These are phyloP conservation scores for Staphylotrichum tortipilum DNA, from an alignment of 495 filamentous ascomycete species.

Conservation along the genomic window DNA sequence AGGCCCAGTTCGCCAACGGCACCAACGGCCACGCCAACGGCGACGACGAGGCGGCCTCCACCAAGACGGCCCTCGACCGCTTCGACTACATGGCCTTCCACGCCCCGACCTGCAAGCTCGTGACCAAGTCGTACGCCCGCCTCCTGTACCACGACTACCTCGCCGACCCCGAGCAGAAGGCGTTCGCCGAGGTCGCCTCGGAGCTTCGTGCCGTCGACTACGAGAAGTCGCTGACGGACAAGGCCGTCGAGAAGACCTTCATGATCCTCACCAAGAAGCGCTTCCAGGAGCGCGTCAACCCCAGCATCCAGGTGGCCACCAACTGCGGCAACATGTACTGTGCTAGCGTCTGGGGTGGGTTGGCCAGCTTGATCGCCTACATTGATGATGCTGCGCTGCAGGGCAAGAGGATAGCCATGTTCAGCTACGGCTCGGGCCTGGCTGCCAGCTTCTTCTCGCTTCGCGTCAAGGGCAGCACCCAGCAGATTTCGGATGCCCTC, in stretches of 20 bases:
- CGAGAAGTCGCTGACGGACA: slow-evolving; percentile 77
- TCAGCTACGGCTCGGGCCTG: slow-evolving; percentile 92
- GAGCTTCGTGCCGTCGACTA: slow-evolving; percentile 83
- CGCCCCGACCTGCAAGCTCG: slow-evolving; percentile 94
- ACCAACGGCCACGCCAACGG: slow-evolving; percentile 43
- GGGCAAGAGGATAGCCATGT: slow-evolving; percentile 83
- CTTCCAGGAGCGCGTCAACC: slow-evolving; percentile 79
- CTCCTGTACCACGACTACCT: slow-evolving; percentile 97
- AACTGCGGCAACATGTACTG: slow-evolving; percentile 99
- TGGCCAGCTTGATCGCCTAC: slow-evolving; percentile 68
- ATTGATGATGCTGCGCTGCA: slow-evolving; percentile 57
- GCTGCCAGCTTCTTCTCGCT: slow-evolving; percentile 85
- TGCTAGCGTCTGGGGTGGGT: slow-evolving; percentile 82
- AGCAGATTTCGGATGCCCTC: slow-evolving; percentile 65
- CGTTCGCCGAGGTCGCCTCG: slow-evolving; percentile 77
- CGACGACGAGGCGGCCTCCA: slow-evolving; percentile 36
- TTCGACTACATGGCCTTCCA: slow-evolving; percentile 97
- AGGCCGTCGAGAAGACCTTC: slow-evolving; percentile 90
- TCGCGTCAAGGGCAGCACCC: slow-evolving; percentile 70
- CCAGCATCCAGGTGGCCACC: slow-evolving; percentile 77
- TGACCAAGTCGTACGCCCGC: slow-evolving; percentile 88
- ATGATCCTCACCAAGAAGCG: slow-evolving; percentile 93
- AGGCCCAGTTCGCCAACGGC: slow-evolving; percentile 49
- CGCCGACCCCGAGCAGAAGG: slow-evolving; percentile 60
- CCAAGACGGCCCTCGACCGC: slow-evolving; percentile 70